phyloP scores from a whole-genome alignment of 78 protist genomes.

The Thecamonas trahens region DNA sequence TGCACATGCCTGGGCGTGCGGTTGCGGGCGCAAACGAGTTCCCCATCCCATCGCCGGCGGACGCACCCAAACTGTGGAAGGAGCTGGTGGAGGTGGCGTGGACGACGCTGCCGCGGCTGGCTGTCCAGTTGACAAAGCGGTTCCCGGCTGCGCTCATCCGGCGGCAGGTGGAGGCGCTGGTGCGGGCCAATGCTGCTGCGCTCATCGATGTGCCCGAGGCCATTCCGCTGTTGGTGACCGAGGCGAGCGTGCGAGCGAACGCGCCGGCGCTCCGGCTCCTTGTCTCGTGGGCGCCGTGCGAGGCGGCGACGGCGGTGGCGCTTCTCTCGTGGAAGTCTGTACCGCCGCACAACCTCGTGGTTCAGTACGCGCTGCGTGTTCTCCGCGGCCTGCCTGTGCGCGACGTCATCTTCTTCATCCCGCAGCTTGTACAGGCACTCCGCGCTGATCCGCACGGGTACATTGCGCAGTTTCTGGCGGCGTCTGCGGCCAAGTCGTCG shows the following conservation, averaged over 20 bases:
- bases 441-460: conserved; percentile 36
- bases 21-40: conserved; percentile 34
- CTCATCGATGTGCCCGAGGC: conserved; percentile 50
- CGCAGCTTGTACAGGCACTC: conserved; percentile 75
- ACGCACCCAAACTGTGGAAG: conserved; percentile 30
- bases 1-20: conserved; percentile 14
- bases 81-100: conserved; percentile 45
- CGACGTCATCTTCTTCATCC: conserved; percentile 70
- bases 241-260: conserved; percentile 32
- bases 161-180: conserved; percentile 7
- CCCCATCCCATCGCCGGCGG: neutral
- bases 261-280: conserved; percentile 51
- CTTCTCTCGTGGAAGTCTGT: conserved; percentile 17
- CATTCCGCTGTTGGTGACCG: conserved; percentile 45
- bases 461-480: conserved; percentile 11
- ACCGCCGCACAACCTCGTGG: conserved; percentile 43
- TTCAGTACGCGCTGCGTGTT: conserved; percentile 56
- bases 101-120: conserved; percentile 19
- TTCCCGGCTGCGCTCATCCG: neutral
- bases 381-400: conserved; percentile 50
- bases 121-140: conserved; percentile 6
- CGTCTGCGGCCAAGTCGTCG: conserved; percentile 3
- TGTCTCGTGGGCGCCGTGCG: conserved; percentile 51
- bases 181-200: conserved; percentile 34
- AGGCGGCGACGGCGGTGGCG: conserved; percentile 55